Percentiles rank a stretch among this genome's conserved stretches.
phyloP scores from a whole-genome alignment of 768 basidiomycete genomes.

The Mycena maculata region DNA sequence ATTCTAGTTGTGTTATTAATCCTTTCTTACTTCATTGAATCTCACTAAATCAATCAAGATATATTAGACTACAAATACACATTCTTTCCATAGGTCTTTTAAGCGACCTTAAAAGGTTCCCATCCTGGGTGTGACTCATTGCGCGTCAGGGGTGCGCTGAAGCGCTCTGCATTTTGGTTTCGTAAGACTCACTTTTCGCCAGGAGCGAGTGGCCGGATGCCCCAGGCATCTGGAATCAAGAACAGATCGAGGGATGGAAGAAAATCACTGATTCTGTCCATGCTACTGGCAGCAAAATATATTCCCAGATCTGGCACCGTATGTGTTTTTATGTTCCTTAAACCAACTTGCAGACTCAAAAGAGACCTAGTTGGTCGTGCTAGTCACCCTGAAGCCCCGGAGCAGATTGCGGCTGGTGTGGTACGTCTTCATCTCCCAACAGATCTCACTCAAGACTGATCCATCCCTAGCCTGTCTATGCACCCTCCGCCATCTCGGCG shows the following conservation, averaged over 20 bases:
- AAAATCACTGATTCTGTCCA: slow-evolving; percentile 49
- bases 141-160: slow-evolving; percentile 55
- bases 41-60: no score
- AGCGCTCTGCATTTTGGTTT: background rate
- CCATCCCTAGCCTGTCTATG: background rate
- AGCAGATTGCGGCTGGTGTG: slow-evolving; percentile 34
- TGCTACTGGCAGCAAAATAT: slow-evolving; percentile 45
- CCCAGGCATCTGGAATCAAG: slow-evolving; percentile 47
- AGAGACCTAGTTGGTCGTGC: slow-evolving; percentile 38
- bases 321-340: background rate
- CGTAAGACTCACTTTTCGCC: background rate
- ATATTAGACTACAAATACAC: no score
- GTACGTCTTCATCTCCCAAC: background rate
- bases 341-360: background rate
- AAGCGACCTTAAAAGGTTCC: no score
- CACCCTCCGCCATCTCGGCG: background rate
- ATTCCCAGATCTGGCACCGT: slow-evolving; percentile 44
- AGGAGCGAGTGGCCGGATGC: slow-evolving; percentile 42
- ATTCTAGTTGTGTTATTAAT: no score
- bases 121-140: no score
- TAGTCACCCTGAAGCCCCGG: slow-evolving; percentile 40
- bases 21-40: no score
- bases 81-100: no score
- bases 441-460: background rate
- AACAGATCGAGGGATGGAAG: slow-evolving; percentile 46